phyloP scores from a whole-genome alignment of 495 filamentous ascomycete genomes.

The Daldinia bambusicola region DNA sequence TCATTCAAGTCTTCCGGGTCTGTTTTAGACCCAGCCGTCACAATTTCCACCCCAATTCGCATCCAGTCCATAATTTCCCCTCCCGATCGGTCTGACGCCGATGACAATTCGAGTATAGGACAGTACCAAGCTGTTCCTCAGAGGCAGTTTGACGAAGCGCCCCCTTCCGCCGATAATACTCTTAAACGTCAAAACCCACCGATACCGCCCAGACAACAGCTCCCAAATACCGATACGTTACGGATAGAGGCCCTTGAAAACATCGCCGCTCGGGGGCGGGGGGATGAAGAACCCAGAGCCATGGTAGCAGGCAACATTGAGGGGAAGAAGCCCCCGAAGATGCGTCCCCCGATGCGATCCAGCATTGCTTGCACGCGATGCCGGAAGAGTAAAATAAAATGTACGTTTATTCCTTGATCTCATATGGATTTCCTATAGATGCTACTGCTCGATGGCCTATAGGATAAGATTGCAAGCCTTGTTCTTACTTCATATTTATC shows the following conservation, averaged over 20 bases:
- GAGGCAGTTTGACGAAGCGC: constrained; percentile 53
- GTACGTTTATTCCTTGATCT: constrained; percentile 35
- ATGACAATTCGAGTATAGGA: constrained; percentile 49
- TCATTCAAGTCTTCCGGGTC: constrained; percentile 34
- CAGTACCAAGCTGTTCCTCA: constrained; percentile 48
- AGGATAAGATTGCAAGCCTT: neutral
- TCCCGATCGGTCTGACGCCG: constrained; percentile 54
- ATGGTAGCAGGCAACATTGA: constrained; percentile 48
- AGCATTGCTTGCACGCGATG: constrained; percentile 83
- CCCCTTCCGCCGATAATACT: constrained; percentile 42
- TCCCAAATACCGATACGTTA: constrained; percentile 30
- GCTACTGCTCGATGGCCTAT: neutral
- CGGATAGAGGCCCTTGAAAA: constrained; percentile 31
- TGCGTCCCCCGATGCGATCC: constrained; percentile 72
- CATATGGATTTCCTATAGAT: neutral
- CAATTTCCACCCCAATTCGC: constrained; percentile 61
- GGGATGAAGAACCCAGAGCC: constrained; percentile 41
- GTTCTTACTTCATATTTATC: constrained; percentile 47
- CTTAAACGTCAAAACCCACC: constrained; percentile 30
- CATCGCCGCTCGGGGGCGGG: constrained; percentile 34
- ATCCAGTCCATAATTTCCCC: constrained; percentile 62
- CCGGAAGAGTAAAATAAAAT: constrained; percentile 85
- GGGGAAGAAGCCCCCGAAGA: constrained; percentile 60
- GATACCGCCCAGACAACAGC: constrained; percentile 27
- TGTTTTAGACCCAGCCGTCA: constrained; percentile 55